phyloP scores from a whole-genome alignment of 2,329 filamentous ascomycete species.

The Monilinia fructigena region DNA sequence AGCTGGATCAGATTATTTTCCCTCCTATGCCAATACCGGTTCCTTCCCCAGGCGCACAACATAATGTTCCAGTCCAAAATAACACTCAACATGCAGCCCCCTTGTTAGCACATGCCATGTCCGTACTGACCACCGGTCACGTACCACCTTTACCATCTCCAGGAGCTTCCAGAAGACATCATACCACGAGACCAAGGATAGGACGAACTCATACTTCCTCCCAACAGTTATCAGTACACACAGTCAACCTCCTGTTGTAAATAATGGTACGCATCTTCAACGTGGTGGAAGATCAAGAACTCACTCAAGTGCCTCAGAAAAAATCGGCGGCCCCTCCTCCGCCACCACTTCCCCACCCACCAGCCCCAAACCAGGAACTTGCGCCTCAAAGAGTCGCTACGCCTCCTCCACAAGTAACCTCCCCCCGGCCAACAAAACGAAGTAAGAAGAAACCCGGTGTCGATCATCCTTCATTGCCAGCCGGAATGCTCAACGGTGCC shows the following conservation, averaged over 20 bases:
- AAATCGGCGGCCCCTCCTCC: constrained; percentile 44
- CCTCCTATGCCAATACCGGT: constrained; percentile 59
- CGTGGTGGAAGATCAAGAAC: constrained; percentile 51
- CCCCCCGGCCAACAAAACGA: constrained; percentile 45
- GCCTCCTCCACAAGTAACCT: constrained; percentile 49
- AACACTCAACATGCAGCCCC: constrained; percentile 31
- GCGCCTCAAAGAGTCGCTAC: constrained; percentile 43
- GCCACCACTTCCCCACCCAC: constrained; percentile 53
- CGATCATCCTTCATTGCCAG: constrained; percentile 50
- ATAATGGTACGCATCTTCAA: constrained; percentile 38
- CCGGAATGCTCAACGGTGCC: constrained; percentile 71
- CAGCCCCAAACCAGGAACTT: constrained; percentile 52
- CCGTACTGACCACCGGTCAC: constrained; percentile 77
- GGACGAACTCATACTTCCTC: constrained; percentile 76
- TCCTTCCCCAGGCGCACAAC: constrained; percentile 39
- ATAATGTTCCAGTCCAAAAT: constrained; percentile 34
- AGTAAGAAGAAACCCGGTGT: constrained; percentile 53
- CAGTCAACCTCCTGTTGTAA: constrained; percentile 26
- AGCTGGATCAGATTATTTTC: constrained; percentile 79
- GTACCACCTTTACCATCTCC: constrained; percentile 80
- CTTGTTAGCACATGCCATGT: constrained; percentile 63
- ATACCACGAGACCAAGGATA: constrained; percentile 59
- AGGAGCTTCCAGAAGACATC: constrained; percentile 60
- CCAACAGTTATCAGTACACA: constrained; percentile 61
- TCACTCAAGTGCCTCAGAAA: constrained; percentile 42